Percentiles rank a stretch among this genome's conserved stretches.
phyloP scores from a whole-genome alignment of 768 basidiomycete species.

The Hypsizygus marmoreus region DNA sequence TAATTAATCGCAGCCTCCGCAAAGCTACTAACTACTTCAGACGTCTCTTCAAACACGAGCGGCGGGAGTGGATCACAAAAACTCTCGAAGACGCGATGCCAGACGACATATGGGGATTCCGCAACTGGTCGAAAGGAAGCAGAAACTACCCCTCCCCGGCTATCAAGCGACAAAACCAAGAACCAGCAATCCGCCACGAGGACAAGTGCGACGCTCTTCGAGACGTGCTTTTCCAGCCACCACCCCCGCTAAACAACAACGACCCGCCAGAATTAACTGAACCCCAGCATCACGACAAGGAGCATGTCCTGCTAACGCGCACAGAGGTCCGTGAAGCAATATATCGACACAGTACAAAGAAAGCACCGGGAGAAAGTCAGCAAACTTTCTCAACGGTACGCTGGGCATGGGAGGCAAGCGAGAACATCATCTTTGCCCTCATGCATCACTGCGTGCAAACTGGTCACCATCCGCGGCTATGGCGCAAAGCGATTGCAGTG shows the following conservation, averaged over 20 bases:
- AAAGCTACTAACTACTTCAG: constrained; percentile 7
- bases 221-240: neutral
- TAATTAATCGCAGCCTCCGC: neutral
- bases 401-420: constrained; percentile 22
- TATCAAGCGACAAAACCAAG: too few species aligned
- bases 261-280: neutral
- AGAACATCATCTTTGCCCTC: constrained; percentile 6
- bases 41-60: constrained; percentile 5
- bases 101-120: too few species aligned
- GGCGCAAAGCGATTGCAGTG: constrained; percentile 28
- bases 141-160: too few species aligned
- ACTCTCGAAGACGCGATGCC: too few species aligned
- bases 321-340: neutral
- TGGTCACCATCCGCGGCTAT: constrained; percentile 25
- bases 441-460: constrained; percentile 24
- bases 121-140: too few species aligned
- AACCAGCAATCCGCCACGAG: constrained; percentile 2
- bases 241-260: neutral
- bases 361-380: constrained; percentile 23
- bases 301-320: neutral
- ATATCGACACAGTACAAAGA: neutral
- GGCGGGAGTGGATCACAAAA: too few species aligned
- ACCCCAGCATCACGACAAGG: neutral
- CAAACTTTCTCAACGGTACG: constrained; percentile 21
- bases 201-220: constrained; percentile 4